Conservation (phyloP, 257 asterid genomes). For the Salvia miltiorrhiza region DNA sequence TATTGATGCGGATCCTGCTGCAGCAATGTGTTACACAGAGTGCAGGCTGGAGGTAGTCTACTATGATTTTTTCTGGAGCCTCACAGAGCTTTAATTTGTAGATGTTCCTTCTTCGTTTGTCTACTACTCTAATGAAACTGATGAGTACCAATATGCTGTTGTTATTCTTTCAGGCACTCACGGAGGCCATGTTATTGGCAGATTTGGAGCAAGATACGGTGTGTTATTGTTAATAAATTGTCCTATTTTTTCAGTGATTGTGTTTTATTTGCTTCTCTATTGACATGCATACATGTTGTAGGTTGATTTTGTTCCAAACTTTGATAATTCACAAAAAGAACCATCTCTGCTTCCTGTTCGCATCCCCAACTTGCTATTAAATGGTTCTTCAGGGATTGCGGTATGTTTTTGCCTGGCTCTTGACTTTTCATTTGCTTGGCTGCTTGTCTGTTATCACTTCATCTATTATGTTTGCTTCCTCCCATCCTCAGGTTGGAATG, state of each 20-base stretch:
- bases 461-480: conserved; percentile 1
- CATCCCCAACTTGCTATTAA: conserved; percentile 74
- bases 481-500: conserved; percentile 83
- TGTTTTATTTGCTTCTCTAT: conserved; percentile 21
- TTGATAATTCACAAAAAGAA: conserved; percentile 93
- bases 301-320: conserved; percentile 97
- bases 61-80: conserved; percentile 6
- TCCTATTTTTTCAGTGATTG: background rate
- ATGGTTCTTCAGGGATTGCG: conserved; percentile 99
- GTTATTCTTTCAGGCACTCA: conserved; percentile 65
- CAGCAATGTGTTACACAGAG: conserved; percentile 99
- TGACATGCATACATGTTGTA: conserved; percentile 32
- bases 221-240: conserved; percentile 25
- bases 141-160: conserved; percentile 9
- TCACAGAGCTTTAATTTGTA: conserved; percentile 7
- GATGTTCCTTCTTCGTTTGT: background rate
- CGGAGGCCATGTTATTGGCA: conserved; percentile 90
- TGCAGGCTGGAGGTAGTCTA: conserved; percentile 86
- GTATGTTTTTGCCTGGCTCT: conserved; percentile 35
- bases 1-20: conserved; percentile 98
- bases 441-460: conserved; percentile 4
- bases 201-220: conserved; percentile 93
- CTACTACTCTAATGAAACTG: background rate
- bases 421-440: background rate
- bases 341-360: conserved; percentile 99